Base-by-base conservation (phyloP, 345 rosid genomes). In the Raphanus sativus region DNA sequence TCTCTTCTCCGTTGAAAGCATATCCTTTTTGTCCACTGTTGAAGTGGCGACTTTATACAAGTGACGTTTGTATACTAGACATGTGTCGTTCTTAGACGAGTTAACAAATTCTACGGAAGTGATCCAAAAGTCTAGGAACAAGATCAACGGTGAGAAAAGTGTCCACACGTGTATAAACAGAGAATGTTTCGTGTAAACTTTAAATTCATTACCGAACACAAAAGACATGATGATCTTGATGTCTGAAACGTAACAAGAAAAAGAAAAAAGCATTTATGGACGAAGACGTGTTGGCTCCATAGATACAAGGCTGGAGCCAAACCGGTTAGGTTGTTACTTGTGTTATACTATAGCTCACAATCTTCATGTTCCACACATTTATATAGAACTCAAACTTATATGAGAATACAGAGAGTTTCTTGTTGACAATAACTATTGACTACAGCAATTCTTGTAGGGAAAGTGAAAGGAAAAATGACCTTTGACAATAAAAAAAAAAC, bases 301-400 rank as follows among this genome's bases (percentile, higher is more conserved):
- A 88, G 82, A 89, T 90, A 82, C 84, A 0, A 84, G 96, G 52
- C 90, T 94, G 36, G 36, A 33, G 8, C 36, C 36, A 32, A 4
- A 6, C 34, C 6, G 6, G 34, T 1, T 28, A 38, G 42, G 29
- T 45, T 65, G 25, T 70, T 24, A 1, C 21, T n/a, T 70, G 52
- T 17, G 24, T 58, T 59, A 1, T 29, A 50, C 13, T 45, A 16
- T 16, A 67, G 48, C 28, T 73, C 63, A 67, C 9, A 50, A 34
- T 67, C 4, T 61, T 50, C 36, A 56, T n/a, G 71, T 38, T 64
- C 71, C 56, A 62, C 55, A 50, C 2, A 76, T 8, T 40, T 56
- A 4, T 55, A 9, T 58, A 50, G 10, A n/a, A 48, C 54, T 45
- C 54, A 4, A 45, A 45, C 56, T n/a, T 50, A 52, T 30, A 4